A percentile compares a stretch with the other conserved stretches of the same genome.
Conservation (phyloP, 1,139 yeast species). For the Lizanozyma gosingica region DNA sequence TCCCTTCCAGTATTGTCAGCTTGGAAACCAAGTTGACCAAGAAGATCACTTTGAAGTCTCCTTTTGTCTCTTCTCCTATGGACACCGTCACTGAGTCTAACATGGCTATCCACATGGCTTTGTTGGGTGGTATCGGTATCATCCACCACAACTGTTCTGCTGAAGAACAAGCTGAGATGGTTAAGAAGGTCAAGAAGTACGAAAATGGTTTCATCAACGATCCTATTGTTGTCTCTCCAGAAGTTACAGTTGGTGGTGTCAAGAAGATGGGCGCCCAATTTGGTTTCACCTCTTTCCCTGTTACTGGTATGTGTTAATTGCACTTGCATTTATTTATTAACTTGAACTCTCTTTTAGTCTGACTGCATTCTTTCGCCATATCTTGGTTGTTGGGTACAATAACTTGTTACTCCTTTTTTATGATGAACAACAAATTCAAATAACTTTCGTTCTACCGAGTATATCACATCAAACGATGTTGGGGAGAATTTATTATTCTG, state of each 20-base stretch:
- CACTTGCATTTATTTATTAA: too few species aligned
- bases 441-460: constrained; percentile 99
- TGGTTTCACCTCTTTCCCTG: constrained; percentile 98
- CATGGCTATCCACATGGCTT: constrained; percentile 98
- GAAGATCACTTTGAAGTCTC: constrained; percentile 84
- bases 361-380: constrained; percentile 8
- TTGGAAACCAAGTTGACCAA: constrained; percentile 85
- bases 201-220: constrained; percentile 97
- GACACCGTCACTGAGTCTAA: constrained; percentile 96
- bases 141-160: constrained; percentile 95
- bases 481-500: constrained; percentile 62
- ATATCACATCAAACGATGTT: constrained; percentile 85
- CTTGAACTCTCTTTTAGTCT: too few species aligned
- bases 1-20: constrained; percentile 69
- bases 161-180: constrained; percentile 99
- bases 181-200: constrained; percentile 87
- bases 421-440: constrained; percentile 53
- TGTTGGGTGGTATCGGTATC: constrained; percentile 98
- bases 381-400: constrained; percentile 3
- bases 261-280: constrained; percentile 58
- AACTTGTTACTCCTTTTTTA: constrained; percentile 8
- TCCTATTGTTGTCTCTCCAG: constrained; percentile 80
- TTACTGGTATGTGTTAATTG: constrained; percentile 77
- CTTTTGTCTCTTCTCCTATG: constrained; percentile 98
- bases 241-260: constrained; percentile 72